Evolutionary conservation across 2,329 filamentous ascomycete species (phyloP).

Genomic region (Akanthomyces lecanii): DNA sequence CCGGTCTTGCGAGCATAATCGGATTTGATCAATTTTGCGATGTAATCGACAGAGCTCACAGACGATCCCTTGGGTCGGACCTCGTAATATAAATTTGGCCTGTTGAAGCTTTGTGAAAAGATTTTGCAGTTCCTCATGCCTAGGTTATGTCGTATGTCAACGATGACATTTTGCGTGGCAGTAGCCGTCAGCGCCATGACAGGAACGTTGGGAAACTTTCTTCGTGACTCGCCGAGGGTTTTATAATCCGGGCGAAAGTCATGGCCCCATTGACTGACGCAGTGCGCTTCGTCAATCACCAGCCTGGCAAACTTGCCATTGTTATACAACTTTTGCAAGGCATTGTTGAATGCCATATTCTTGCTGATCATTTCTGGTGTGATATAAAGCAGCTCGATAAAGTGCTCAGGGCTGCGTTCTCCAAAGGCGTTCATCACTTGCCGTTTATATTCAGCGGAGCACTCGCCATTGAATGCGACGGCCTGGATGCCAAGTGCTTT

Average conservation of each 20-base stretch:
- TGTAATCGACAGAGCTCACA: constrained; percentile 39
- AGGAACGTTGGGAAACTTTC: constrained; percentile 71
- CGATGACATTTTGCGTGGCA: constrained; percentile 86
- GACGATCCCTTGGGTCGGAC: constrained; percentile 68
- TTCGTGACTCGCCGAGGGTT: constrained; percentile 68
- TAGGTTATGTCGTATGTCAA: constrained; percentile 90
- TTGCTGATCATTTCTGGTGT: constrained; percentile 96
- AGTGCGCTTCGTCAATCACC: constrained; percentile 98
- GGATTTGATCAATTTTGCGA: constrained; percentile 63
- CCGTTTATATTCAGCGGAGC: constrained; percentile 56
- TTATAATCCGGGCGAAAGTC: constrained; percentile 98
- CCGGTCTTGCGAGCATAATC: constrained; percentile 71
- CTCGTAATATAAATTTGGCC: constrained; percentile 90
- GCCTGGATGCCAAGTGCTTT: constrained; percentile 72
- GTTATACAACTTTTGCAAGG: constrained; percentile 63
- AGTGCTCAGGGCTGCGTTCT: constrained; percentile 63
- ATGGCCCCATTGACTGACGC: constrained; percentile 98
- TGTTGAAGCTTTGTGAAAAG: constrained; percentile 92
- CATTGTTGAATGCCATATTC: constrained; percentile 63
- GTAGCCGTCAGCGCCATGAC: constrained; percentile 95
- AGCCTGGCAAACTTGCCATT: constrained; percentile 76
- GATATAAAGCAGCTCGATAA: constrained; percentile 84
- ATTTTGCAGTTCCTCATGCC: constrained; percentile 72
- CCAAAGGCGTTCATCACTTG: constrained; percentile 63
- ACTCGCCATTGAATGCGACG: constrained; percentile 76